Base-by-base conservation (phyloP, 1,284 basidiomycete genomes). In the Fomitopsis palustris region DNA sequence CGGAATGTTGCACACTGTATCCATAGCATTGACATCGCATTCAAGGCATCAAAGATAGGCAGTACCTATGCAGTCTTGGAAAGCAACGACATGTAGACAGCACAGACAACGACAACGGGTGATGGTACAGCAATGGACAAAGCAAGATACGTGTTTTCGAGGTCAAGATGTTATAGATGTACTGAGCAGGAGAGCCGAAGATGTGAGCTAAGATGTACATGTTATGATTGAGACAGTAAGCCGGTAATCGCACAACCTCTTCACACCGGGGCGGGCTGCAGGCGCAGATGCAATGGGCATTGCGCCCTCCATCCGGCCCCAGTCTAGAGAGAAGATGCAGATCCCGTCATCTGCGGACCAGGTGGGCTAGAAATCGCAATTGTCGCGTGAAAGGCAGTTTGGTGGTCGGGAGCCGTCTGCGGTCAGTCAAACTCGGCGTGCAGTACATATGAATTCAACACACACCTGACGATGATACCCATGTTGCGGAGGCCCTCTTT, bases 191-290 rank as follows among this genome's bases (percentile, higher is more conserved):
- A 29, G 23, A 17, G 7, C 27, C 4, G 14, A 29, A 12, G 25
- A 14, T 4, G 14, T 23, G 16, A 25, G 12, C 12, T 10, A 47
- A 47, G 16, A 27, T 5, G 7, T 47, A 12, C 17, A 47, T 29
- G n/a, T n/a, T n/a, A n/a, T n/a, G n/a, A 27, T 47, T 5, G 10
- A 56, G 57, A 58, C 39, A 62, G 45, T 39, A 25, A 29, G 53
- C 12, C 17, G 51, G 5, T 29, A 45, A 16, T 55, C 57, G 61
- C 69, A 70, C 64, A 65, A 43, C 64, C 67, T 67, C 71, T 70
- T 65, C 70, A 72, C 71, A 72, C 67, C 62, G 64, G 68, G 62
- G 70, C 70, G 65, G 71, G 70, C 68, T 70, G 68, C 35, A 54
- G 67, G 66, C 45, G 45, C 21, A 6, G 16, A 27, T 23, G 19